These are phyloP conservation scores for Metschnikowia matae DNA, from an alignment of 805 yeast species.

Conservation along the genomic window DNA sequence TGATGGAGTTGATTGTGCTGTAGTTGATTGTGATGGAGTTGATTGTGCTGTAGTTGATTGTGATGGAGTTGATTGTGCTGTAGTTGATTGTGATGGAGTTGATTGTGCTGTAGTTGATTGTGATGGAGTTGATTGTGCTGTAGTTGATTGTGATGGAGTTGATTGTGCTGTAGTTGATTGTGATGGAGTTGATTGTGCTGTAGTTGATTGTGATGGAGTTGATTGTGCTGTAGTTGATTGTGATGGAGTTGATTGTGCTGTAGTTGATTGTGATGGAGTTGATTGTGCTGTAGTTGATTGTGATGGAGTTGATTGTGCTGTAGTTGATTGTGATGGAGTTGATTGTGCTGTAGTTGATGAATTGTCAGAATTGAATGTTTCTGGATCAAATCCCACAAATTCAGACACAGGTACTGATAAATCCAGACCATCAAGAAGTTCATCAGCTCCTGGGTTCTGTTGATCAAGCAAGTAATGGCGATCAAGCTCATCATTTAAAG, in stretches of 20 bases:
- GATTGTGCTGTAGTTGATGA: background rate
- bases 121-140: background rate
- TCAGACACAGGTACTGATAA: conserved; percentile 3
- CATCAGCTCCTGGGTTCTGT: conserved; percentile 1
- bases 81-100: background rate
- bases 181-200: background rate
- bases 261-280: background rate
- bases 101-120: background rate
- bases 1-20: background rate
- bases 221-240: background rate
- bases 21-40: background rate
- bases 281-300: background rate
- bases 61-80: background rate
- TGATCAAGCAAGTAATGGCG: background rate
- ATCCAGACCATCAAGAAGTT: conserved; percentile 3
- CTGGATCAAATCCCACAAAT: background rate
- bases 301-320: too few relatives aligned
- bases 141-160: background rate
- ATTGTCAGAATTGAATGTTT: background rate
- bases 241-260: background rate
- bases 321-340: background rate
- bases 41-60: background rate
- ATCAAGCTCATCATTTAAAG: background rate
- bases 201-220: background rate
- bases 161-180: background rate